Evolutionary conservation across 208 protist species (phyloP).

Genomic region (Tetramitus jugosus): DNA sequence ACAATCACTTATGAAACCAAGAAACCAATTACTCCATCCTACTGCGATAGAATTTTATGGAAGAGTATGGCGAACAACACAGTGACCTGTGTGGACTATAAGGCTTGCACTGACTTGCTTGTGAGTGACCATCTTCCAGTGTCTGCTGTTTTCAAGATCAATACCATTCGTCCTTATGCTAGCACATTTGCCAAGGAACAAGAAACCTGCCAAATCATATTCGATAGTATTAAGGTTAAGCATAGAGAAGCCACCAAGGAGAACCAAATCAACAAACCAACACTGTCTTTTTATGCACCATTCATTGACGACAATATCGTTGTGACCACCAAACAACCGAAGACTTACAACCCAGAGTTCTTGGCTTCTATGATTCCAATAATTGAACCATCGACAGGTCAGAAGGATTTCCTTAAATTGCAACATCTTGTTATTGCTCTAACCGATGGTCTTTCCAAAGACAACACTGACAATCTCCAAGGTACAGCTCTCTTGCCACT

Average conservation of each 20-base stretch:
- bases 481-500: not conserved
- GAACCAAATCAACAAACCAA: not conserved
- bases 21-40: slow-evolving; percentile 17
- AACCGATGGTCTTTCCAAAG: not conserved
- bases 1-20: not conserved
- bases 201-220: not conserved
- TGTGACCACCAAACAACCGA: too few relatives aligned
- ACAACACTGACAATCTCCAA: not conserved
- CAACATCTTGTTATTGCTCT: not conserved
- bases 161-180: not conserved
- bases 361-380: too few relatives aligned
- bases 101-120: not conserved
- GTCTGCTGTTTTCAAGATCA: not conserved
- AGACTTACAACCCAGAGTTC: too few relatives aligned
- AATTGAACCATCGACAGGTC: not conserved
- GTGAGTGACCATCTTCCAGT: not conserved
- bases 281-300: not conserved
- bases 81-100: not conserved
- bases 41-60: slow-evolving; percentile 23
- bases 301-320: not conserved
- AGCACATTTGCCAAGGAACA: not conserved
- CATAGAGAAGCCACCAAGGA: not conserved
- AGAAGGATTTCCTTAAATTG: not conserved
- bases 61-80: not conserved
- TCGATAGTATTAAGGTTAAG: not conserved